These are phyloP conservation scores for Boletus sp. DNA, from an alignment of 1,284 basidiomycete genomes.

Conservation along the genomic window DNA sequence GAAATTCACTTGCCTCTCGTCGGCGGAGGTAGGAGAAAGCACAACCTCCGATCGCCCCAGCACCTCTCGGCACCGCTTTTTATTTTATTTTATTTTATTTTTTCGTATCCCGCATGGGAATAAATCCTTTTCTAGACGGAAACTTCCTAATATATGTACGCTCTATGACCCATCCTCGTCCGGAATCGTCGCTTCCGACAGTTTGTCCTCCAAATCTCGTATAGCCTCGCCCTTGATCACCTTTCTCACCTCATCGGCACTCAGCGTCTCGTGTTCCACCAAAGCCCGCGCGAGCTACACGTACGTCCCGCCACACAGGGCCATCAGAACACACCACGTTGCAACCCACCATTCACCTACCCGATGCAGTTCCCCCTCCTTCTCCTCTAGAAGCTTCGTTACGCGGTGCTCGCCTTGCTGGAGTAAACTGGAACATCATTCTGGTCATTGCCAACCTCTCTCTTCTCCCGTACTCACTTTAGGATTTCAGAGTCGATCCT, in stretches of 20 bases:
- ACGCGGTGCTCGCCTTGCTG: slow-evolving; percentile 73
- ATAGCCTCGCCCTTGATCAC: slow-evolving; percentile 82
- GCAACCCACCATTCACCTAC: slow-evolving; percentile 41
- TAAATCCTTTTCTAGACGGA: background rate
- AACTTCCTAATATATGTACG: too few relatives aligned
- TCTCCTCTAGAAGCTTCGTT: slow-evolving; percentile 61
- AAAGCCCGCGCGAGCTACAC: slow-evolving; percentile 79
- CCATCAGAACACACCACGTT: slow-evolving; percentile 6
- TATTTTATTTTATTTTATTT: slow-evolving; percentile 1
- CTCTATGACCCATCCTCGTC: too few relatives aligned
- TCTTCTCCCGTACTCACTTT: slow-evolving; percentile 46
- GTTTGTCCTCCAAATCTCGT: slow-evolving; percentile 58
- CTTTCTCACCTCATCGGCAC: slow-evolving; percentile 77
- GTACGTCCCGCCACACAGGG: background rate
- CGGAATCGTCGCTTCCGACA: too few relatives aligned
- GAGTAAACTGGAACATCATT: slow-evolving; percentile 54
- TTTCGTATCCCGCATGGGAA: slow-evolving; percentile 1
- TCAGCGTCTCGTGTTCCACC: slow-evolving; percentile 92
- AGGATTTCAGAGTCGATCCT: slow-evolving; percentile 83
- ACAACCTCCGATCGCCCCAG: background rate
- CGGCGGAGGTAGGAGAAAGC: slow-evolving; percentile 63
- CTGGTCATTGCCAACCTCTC: fast-evolving
- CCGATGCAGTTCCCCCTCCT: slow-evolving; percentile 76
- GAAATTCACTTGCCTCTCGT: slow-evolving; percentile 34
- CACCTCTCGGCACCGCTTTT: slow-evolving; percentile 4